Percentiles rank a stretch among this genome's conserved stretches.
Evolutionary conservation across 2,329 filamentous ascomycete species (phyloP).

Genomic region (Colletotrichum acutatum): DNA sequence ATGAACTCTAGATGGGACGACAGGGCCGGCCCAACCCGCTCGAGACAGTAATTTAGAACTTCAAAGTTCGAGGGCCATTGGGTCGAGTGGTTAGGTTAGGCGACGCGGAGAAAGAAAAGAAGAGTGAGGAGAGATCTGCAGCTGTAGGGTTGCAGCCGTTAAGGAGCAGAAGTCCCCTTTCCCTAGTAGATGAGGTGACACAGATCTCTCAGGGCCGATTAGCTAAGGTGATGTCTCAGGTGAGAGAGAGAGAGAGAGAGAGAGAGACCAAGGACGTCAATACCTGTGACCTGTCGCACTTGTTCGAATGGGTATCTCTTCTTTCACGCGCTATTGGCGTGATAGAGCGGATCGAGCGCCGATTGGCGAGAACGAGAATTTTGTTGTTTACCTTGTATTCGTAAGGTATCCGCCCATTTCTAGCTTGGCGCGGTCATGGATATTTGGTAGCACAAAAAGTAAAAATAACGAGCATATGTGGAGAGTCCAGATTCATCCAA

Average conservation of each 20-base stretch:
- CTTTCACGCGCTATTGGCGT: not conserved
- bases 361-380: not conserved
- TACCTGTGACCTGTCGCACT: not conserved
- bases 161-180: not conserved
- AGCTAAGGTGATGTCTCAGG: not conserved
- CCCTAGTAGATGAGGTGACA: constrained; percentile 9
- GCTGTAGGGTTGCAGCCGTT: not conserved
- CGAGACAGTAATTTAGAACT: not conserved
- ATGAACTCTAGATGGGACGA: constrained; percentile 20
- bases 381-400: not conserved
- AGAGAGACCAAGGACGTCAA: not conserved
- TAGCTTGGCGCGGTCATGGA: constrained; percentile 7
- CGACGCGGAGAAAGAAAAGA: not conserved
- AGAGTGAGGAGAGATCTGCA: constrained; percentile 8
- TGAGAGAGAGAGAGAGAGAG: not conserved
- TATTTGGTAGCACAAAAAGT: not conserved
- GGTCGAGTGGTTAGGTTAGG: not conserved
- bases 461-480: not conserved
- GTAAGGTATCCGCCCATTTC: not conserved
- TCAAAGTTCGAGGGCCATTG: not conserved
- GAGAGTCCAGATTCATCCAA: not conserved
- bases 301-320: not conserved
- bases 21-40: not conserved
- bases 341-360: not conserved
- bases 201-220: not conserved